Conservation (phyloP, 2,329 filamentous ascomycete species). For the Colletotrichum chlorophyti region DNA sequence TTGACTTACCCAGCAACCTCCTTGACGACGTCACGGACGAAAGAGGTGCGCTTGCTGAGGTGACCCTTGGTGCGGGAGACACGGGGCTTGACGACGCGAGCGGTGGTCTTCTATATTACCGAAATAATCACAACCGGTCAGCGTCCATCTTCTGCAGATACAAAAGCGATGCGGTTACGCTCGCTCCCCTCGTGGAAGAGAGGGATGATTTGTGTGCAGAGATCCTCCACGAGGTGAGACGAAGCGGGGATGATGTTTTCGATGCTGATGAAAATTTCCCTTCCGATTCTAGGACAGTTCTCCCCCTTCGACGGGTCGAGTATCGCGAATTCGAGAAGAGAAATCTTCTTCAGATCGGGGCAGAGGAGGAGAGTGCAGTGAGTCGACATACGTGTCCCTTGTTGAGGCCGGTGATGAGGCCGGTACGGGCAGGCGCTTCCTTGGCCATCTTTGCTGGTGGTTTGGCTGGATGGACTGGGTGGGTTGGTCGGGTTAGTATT, state of each 20-base stretch:
- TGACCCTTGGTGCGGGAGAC: constrained; percentile 91
- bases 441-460: constrained; percentile 60
- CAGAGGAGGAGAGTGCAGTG: constrained; percentile 20
- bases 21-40: constrained; percentile 97
- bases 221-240: constrained; percentile 81
- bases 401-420: constrained; percentile 68
- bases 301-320: no score
- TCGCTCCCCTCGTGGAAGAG: constrained; percentile 37
- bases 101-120: constrained; percentile 77
- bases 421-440: constrained; percentile 63
- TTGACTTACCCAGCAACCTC: constrained; percentile 89
- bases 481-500: constrained; percentile 34
- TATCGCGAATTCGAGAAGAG: background rate
- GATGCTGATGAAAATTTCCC: background rate
- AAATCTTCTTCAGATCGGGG: constrained; percentile 15
- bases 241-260: constrained; percentile 31
- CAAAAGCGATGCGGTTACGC: constrained; percentile 16
- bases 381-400: constrained; percentile 67
- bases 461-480: constrained; percentile 36
- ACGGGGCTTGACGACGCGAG: constrained; percentile 78
- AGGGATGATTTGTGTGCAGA: constrained; percentile 53
- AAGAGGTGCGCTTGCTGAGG: constrained; percentile 94
- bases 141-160: constrained; percentile 68
- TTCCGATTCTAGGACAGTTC: no score
- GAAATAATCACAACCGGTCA: constrained; percentile 52